Evolutionary conservation across 352 stramenopile genomes (phyloP), one percentile per base, ranked within the genome.

Genomic region (Globisporangium uncinulatum): DNA sequence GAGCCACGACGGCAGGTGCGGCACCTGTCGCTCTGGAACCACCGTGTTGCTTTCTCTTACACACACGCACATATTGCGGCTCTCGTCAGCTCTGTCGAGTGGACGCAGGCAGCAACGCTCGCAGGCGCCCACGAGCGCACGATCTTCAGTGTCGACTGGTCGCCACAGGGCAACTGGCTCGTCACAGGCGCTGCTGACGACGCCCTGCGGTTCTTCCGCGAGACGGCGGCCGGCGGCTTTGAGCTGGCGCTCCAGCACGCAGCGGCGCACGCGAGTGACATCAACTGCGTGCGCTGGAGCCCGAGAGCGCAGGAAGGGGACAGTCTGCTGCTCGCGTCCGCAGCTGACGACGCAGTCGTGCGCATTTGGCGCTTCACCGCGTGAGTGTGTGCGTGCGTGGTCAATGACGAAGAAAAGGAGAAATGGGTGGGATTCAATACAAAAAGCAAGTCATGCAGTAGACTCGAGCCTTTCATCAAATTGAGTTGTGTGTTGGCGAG

Each of bases 61-160:
- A 24, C 8, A 3, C 42, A 11, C 42, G 11, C 9, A 37, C 14
- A 15, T 47, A 2, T 47, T 15, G 32, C 34, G 14, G 24, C 20
- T 21, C 19, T n/a, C 34, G n/a, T 31, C 51, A 86, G 67, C 31
- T 58, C 66, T 43, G 86, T 67, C 73, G 68, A 93, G 32, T 98
- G 92, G 92, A 87, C 81, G 60, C 86, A 87, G 54, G 83, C 87
- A 0, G 71, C 88, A 0, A 77, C 74, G 41, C 62, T 99, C 13
- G 67, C 86, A 1, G 79, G 88, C 34, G 83, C 81, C 36, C 96
- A 99, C 72, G 79, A 86, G 19, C 78, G 79, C 45, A 91, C 90
- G 2, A 86, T 99, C 21, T 98, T 98, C 66, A 94, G 72, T 52
- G 74, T 98, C 9, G 86, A 98, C 70, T 99, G 94, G 86, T 90